These are phyloP conservation scores for Kregervanrija pseudodelftensis DNA, from an alignment of 805 yeast species.

Conservation along the genomic window DNA sequence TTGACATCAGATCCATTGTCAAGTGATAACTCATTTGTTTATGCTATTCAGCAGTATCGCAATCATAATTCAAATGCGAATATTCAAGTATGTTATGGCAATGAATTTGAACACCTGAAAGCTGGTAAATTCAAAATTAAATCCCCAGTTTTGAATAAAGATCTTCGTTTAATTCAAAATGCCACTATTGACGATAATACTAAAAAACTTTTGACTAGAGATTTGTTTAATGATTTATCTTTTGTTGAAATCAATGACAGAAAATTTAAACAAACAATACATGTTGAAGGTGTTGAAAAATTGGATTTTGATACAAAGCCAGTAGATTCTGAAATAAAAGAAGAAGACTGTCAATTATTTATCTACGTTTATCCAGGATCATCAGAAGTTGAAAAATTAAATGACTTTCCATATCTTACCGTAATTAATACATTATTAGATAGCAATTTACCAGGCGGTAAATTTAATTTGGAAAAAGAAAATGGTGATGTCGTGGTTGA, in stretches of 20 bases:
- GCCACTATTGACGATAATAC: slow-evolving; percentile 19
- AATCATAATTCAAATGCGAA: slow-evolving; percentile 7
- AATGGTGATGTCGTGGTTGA: slow-evolving; percentile 15
- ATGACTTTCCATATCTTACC: slow-evolving; percentile 22
- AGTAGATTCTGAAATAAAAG: background rate
- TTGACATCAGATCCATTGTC: slow-evolving; percentile 26
- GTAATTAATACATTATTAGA: slow-evolving; percentile 13
- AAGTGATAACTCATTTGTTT: slow-evolving; percentile 16
- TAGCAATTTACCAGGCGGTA: background rate
- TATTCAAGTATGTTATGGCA: slow-evolving; percentile 11
- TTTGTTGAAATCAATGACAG: slow-evolving; percentile 22
- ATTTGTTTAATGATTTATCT: slow-evolving; percentile 24
- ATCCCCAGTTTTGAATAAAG: slow-evolving; percentile 25
- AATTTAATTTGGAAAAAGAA: background rate
- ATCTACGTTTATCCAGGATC: slow-evolving; percentile 20
- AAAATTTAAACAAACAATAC: slow-evolving; percentile 4
- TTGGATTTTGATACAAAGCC: slow-evolving; percentile 4
- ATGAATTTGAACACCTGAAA: slow-evolving; percentile 4
- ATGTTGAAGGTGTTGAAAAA: slow-evolving; percentile 11
- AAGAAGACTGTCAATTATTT: slow-evolving; percentile 23
- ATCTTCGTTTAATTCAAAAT: slow-evolving; percentile 23
- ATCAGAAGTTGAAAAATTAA: slow-evolving; percentile 16
- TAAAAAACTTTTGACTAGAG: slow-evolving; percentile 12
- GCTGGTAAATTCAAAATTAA: slow-evolving; percentile 15
- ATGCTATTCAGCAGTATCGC: slow-evolving; percentile 9